phyloP scores from a whole-genome alignment of 352 stramenopile genomes.

The Phytophthora sojae region DNA sequence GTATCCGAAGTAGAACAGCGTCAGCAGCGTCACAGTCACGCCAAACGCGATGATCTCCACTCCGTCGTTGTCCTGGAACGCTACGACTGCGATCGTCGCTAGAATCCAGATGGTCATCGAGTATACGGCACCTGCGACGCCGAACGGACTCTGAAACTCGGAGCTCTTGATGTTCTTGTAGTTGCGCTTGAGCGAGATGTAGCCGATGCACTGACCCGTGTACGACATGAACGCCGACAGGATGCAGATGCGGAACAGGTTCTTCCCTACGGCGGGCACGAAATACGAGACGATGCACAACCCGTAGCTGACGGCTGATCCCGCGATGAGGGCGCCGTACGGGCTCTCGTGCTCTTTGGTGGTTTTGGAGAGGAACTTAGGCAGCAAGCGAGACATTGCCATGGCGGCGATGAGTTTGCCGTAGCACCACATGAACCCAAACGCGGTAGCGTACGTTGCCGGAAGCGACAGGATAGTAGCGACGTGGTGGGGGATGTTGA shows the following conservation, averaged over 20 bases:
- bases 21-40: neutral
- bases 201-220: neutral
- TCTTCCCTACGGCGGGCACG: constrained; percentile 10
- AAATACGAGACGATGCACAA: constrained; percentile 41
- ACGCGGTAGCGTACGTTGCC: constrained; percentile 18
- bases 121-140: constrained; percentile 26
- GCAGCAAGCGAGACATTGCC: constrained; percentile 38
- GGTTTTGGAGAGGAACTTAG: constrained; percentile 20
- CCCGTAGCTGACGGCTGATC: constrained; percentile 29
- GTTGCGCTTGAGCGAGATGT: constrained; percentile 31
- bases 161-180: constrained; percentile 44
- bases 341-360: constrained; percentile 14
- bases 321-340: constrained; percentile 20
- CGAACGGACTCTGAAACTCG: constrained; percentile 43
- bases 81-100: constrained; percentile 19
- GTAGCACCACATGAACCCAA: constrained; percentile 56
- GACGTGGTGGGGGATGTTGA: constrained; percentile 6
- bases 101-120: constrained; percentile 33
- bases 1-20: constrained; percentile 42
- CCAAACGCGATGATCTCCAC: constrained; percentile 23
- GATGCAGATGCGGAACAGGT: constrained; percentile 33
- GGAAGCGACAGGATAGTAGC: constrained; percentile 44
- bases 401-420: constrained; percentile 50
- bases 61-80: constrained; percentile 30
- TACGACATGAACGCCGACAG: constrained; percentile 38